These are phyloP conservation scores for Rhizoctonia solani DNA, from an alignment of 1,284 basidiomycete species.

Conservation along the genomic window DNA sequence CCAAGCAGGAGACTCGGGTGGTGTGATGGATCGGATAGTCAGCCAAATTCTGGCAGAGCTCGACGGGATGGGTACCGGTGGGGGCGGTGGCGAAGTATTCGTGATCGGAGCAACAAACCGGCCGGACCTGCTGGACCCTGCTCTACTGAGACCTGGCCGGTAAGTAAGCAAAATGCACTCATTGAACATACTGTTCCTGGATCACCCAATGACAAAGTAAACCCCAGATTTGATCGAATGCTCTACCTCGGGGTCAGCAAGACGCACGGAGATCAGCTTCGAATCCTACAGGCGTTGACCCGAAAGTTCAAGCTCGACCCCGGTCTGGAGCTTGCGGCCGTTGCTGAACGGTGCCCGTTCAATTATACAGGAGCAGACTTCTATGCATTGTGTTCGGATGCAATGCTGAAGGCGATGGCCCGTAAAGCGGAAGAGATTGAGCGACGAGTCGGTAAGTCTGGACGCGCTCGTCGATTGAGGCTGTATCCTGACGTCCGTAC, in stretches of 20 bases:
- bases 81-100: conserved; percentile 73
- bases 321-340: conserved; percentile 62
- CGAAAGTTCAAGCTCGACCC: conserved; percentile 87
- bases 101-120: conserved; percentile 98
- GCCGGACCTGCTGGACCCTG: conserved; percentile 93
- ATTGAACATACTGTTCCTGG: conserved; percentile 2
- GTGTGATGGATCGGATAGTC: conserved; percentile 98
- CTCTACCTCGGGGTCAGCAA: conserved; percentile 94
- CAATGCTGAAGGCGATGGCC: conserved; percentile 94
- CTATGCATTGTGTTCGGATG: conserved; percentile 96
- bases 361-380: conserved; percentile 98
- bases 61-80: conserved; percentile 79
- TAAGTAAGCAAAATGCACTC: conserved; percentile 46
- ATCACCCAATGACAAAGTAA: conserved; percentile 3
- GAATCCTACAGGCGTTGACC: conserved; percentile 89
- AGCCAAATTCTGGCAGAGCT: conserved; percentile 94
- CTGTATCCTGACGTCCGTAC: conserved; percentile 10
- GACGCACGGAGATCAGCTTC: conserved; percentile 83
- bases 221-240: conserved; percentile 89
- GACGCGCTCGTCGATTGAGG: neutral
- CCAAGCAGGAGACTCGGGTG: conserved; percentile 91
- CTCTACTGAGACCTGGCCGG: conserved; percentile 89
- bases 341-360: conserved; percentile 85
- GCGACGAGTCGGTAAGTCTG: conserved; percentile 37
- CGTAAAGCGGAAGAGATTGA: conserved; percentile 84